These are phyloP conservation scores for Tylopilus balloui DNA, from an alignment of 768 basidiomycete species.

Conservation along the genomic window DNA sequence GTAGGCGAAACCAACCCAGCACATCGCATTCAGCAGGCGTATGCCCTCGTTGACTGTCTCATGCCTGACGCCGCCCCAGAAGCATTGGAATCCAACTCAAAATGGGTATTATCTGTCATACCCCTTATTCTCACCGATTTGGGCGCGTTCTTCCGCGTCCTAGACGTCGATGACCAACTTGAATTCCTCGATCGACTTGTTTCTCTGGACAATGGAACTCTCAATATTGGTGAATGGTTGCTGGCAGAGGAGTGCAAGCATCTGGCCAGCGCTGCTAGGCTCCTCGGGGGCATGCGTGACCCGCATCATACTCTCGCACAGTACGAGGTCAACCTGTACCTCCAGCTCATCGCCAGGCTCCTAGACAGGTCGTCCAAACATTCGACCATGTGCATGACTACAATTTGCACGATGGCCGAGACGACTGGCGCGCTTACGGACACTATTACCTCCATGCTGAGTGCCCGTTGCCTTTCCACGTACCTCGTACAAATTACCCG, in stretches of 20 bases:
- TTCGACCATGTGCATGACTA: conserved; percentile 41
- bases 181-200: conserved; percentile 52
- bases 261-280: conserved; percentile 38
- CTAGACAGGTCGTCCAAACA: conserved; percentile 36
- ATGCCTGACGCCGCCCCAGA: conserved; percentile 38
- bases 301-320: conserved; percentile 39
- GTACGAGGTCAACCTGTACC: conserved; percentile 45
- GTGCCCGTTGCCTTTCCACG: conserved; percentile 43
- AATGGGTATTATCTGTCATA: conserved; percentile 53
- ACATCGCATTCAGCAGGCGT: conserved; percentile 51
- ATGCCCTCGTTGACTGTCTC: conserved; percentile 52
- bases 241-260: conserved; percentile 58
- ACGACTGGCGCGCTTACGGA: conserved; percentile 38
- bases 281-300: conserved; percentile 30
- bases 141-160: conserved; percentile 47
- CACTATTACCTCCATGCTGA: conserved; percentile 45
- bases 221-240: conserved; percentile 51
- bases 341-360: conserved; percentile 49
- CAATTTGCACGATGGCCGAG: conserved; percentile 42
- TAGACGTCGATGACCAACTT: conserved; percentile 53
- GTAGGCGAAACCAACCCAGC: conserved; percentile 50
- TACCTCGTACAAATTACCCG: conserved; percentile 42
- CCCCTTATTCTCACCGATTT: conserved; percentile 56
- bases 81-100: conserved; percentile 30
- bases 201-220: conserved; percentile 42